Conservation (phyloP, 306 rosid genomes). For the Citrullus amarus region DNA sequence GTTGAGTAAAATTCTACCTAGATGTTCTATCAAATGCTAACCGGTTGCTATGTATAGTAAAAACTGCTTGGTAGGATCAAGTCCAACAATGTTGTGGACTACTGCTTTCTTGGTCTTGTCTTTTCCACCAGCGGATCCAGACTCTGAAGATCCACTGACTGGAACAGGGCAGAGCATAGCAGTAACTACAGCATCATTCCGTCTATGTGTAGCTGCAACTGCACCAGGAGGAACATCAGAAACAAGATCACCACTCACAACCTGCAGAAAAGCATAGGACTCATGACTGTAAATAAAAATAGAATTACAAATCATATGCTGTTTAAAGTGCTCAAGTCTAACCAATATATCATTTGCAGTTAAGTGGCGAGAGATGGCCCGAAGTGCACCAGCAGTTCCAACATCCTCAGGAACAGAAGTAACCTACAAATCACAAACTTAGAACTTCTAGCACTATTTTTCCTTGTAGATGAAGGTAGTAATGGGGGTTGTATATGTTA, state of each 20-base stretch:
- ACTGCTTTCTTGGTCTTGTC: slow-evolving; percentile 84
- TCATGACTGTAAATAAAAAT: slow-evolving; percentile 8
- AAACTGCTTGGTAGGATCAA: slow-evolving; percentile 81
- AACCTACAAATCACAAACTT: slow-evolving; percentile 36
- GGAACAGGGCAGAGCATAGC: slow-evolving; percentile 92
- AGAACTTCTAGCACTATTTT: neutral
- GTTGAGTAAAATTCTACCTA: neutral
- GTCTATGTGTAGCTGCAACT: slow-evolving; percentile 93
- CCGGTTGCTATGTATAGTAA: slow-evolving; percentile 82
- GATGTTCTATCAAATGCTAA: slow-evolving; percentile 21
- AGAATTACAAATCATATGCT: slow-evolving; percentile 5
- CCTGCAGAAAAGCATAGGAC: slow-evolving; percentile 43
- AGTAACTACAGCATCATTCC: slow-evolving; percentile 85
- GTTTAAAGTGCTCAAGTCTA: neutral
- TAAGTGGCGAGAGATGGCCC: slow-evolving; percentile 72
- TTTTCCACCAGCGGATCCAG: slow-evolving; percentile 77
- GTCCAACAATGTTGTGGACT: slow-evolving; percentile 69
- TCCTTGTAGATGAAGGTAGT: neutral
- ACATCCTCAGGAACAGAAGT: slow-evolving; percentile 91
- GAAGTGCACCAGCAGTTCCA: slow-evolving; percentile 93
- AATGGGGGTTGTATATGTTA: neutral
- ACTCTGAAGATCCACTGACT: slow-evolving; percentile 69
- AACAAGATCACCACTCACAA: slow-evolving; percentile 94
- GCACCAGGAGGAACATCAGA: slow-evolving; percentile 92
- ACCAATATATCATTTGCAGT: slow-evolving; percentile 88